phyloP scores from a whole-genome alignment of 495 filamentous ascomycete genomes.

The Bryoglossum gracile region DNA sequence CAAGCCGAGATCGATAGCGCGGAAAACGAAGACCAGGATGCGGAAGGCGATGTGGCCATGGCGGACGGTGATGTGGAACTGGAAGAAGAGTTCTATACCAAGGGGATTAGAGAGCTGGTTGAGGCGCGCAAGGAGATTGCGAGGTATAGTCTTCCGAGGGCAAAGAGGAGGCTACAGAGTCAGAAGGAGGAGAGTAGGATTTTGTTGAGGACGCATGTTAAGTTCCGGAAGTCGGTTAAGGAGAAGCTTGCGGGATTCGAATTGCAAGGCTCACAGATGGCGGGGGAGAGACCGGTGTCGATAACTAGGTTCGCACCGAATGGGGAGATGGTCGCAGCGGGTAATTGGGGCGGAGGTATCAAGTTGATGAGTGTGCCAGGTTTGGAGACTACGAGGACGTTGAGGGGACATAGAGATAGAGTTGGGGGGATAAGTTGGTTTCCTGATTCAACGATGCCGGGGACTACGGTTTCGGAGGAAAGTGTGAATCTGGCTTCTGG shows the following conservation, averaged over 20 bases:
- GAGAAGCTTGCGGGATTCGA: constrained; percentile 77
- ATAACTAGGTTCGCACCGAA: constrained; percentile 87
- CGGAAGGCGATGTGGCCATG: constrained; percentile 47
- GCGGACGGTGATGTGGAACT: constrained; percentile 60
- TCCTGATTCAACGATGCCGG: constrained; percentile 70
- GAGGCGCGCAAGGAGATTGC: constrained; percentile 77
- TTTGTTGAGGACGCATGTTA: constrained; percentile 78
- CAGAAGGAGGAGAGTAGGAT: constrained; percentile 77
- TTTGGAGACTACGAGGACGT: constrained; percentile 62
- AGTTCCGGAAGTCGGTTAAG: constrained; percentile 83
- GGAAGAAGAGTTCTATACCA: constrained; percentile 95
- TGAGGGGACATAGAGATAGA: constrained; percentile 78
- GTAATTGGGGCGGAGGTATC: constrained; percentile 85
- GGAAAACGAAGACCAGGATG: constrained; percentile 56
- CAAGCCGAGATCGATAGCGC: constrained; percentile 54
- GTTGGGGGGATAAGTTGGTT: constrained; percentile 89
- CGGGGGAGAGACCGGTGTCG: constrained; percentile 80
- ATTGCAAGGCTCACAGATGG: constrained; percentile 85
- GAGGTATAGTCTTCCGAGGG: constrained; percentile 73
- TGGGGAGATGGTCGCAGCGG: constrained; percentile 74
- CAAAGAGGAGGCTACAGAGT: constrained; percentile 64
- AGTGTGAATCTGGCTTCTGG: constrained; percentile 83
- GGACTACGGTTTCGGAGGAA: constrained; percentile 58
- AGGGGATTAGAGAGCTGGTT: constrained; percentile 66
- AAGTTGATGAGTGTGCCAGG: constrained; percentile 78